Conservation (phyloP, 345 rosid genomes). For the Clausena lansium region DNA sequence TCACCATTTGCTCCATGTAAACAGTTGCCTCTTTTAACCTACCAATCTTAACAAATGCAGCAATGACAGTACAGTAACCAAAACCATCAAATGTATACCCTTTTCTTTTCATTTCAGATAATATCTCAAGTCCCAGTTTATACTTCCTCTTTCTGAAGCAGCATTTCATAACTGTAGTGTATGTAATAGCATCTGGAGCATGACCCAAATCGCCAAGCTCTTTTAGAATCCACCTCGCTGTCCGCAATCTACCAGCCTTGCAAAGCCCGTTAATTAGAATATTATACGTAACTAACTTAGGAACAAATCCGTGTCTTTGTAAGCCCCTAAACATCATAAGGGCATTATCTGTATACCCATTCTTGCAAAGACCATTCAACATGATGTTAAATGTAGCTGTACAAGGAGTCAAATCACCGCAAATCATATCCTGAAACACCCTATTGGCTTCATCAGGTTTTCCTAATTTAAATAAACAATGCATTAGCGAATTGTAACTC, state of each 20-base stretch:
- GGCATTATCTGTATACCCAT: conserved; percentile 51
- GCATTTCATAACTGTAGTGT: conserved; percentile 65
- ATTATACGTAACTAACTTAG: conserved; percentile 61
- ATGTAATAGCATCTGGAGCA: conserved; percentile 64
- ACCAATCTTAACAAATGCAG: conserved; percentile 65
- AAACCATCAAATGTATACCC: conserved; percentile 83
- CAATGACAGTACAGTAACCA: conserved; percentile 61
- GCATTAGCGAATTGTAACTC: conserved; percentile 85
- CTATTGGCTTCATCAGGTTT: conserved; percentile 60
- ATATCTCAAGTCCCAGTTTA: conserved; percentile 58
- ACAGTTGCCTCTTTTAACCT: conserved; percentile 45
- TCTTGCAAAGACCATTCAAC: conserved; percentile 79
- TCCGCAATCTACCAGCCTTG: conserved; percentile 44
- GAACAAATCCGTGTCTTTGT: conserved; percentile 55
- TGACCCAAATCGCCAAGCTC: conserved; percentile 54
- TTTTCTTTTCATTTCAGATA: conserved; percentile 51
- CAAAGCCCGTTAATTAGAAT: conserved; percentile 75
- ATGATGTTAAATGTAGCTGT: conserved; percentile 60
- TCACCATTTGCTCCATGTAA: conserved; percentile 41
- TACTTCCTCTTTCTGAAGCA: conserved; percentile 55
- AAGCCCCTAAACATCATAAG: conserved; percentile 51
- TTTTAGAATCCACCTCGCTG: conserved; percentile 54
- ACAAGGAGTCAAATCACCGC: conserved; percentile 34
- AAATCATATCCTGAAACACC: conserved; percentile 47
- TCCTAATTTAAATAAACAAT: conserved; percentile 64